These are phyloP conservation scores for Yamadazyma mexicana DNA, from an alignment of 1,139 yeast genomes.

Conservation along the genomic window DNA sequence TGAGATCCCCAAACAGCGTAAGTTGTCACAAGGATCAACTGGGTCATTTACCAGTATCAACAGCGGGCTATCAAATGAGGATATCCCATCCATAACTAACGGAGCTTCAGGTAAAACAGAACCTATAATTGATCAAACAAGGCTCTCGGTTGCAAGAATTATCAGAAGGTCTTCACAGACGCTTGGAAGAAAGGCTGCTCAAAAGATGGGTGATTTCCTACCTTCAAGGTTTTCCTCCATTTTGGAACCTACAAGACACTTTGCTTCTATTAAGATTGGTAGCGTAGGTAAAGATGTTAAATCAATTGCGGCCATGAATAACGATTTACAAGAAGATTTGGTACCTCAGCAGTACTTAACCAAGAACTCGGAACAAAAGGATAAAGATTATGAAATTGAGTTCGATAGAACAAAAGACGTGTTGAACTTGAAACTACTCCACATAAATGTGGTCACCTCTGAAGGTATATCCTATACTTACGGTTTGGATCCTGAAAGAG, in stretches of 20 bases:
- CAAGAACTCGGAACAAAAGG: slow-evolving; percentile 19
- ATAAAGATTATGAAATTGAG: slow-evolving; percentile 13
- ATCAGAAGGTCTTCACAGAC: slow-evolving; percentile 59
- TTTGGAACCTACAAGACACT: slow-evolving; percentile 88
- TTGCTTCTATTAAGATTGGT: slow-evolving; percentile 88
- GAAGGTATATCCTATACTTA: slow-evolving; percentile 87
- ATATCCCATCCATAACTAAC: slow-evolving; percentile 16
- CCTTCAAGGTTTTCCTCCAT: slow-evolving; percentile 85
- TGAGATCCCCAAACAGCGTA: slow-evolving; percentile 30
- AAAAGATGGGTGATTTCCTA: slow-evolving; percentile 81
- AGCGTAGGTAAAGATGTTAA: slow-evolving; percentile 59
- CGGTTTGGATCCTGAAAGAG: slow-evolving; percentile 83
- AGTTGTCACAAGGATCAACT: slow-evolving; percentile 42
- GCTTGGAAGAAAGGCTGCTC: slow-evolving; percentile 76
- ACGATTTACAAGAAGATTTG: slow-evolving; percentile 39
- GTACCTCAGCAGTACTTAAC: slow-evolving; percentile 36
- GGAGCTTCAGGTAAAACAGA: slow-evolving; percentile 36
- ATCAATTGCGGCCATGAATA: slow-evolving; percentile 59
- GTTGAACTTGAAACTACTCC: slow-evolving; percentile 52
- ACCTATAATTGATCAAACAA: slow-evolving; percentile 68
- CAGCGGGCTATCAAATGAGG: slow-evolving; percentile 35
- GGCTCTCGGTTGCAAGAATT: slow-evolving; percentile 72
- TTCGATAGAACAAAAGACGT: slow-evolving; percentile 26
- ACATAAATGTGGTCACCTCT: slow-evolving; percentile 78
- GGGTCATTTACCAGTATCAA: slow-evolving; percentile 39